Percentiles rank a stretch among this genome's conserved stretches.
phyloP scores from a whole-genome alignment of 2,329 filamentous ascomycete genomes.

The Sporothrix mexicana region DNA sequence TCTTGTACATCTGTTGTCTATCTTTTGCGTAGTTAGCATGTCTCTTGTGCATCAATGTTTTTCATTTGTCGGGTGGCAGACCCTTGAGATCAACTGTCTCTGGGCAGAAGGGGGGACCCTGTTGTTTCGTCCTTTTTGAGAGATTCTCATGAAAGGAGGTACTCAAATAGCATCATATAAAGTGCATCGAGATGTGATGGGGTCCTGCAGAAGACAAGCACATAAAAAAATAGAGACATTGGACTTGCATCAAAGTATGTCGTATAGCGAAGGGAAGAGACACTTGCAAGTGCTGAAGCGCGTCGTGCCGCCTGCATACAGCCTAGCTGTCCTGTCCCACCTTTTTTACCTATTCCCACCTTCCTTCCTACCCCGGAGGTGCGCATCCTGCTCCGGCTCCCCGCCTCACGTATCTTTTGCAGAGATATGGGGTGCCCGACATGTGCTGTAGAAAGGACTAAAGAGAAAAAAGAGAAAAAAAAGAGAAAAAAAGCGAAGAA shows the following conservation, averaged over 20 bases:
- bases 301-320: slow-evolving; percentile 16
- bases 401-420: not conserved
- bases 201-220: slow-evolving; percentile 1
- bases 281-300: not conserved
- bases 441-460: too few species aligned
- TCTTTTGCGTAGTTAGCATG: not conserved
- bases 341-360: not conserved
- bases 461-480: too few species aligned
- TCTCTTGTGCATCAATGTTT: not conserved
- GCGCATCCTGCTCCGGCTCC: slow-evolving; percentile 27
- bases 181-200: slow-evolving; percentile 10
- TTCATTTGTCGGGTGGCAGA: not conserved
- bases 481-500: not conserved
- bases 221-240: not conserved
- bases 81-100: slow-evolving; percentile 7
- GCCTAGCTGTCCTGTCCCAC: not conserved
- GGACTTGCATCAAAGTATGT: not conserved
- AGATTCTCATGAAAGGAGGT: too few species aligned
- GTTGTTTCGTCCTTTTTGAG: not conserved
- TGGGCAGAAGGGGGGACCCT: slow-evolving; percentile 9
- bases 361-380: slow-evolving; percentile 12
- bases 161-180: slow-evolving; percentile 1
- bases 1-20: not conserved
- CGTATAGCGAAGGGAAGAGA: too few species aligned
- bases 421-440: not conserved